Base-by-base conservation (phyloP, 768 basidiomycete genomes). In the Suillus tomentosus region DNA sequence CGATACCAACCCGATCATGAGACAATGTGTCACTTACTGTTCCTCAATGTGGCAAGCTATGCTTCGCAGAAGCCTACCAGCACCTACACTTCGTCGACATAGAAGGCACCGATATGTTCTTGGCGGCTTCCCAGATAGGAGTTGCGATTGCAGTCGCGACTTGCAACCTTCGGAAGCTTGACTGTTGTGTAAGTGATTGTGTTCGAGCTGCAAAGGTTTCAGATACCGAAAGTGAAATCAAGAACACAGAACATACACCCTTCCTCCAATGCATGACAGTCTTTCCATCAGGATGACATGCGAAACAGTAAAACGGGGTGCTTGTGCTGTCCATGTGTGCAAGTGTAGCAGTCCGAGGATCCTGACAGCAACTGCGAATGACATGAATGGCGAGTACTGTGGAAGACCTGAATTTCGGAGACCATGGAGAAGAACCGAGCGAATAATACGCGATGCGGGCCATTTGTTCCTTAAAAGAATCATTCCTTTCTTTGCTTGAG, bases 241-340 rank as follows among this genome's bases (percentile, higher is more conserved):
- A 42, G 22, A 34, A 31, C 40, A 13, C 17, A 13, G 24, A 58
- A 42, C 57, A 17, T 58, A 58, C 57, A 19, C 57, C 57, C 39
- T 42, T 58, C 40, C 57, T 58, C 57, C 57, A 58, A 58, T 58
- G 40, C 57, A 58, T 58, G 27, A 58, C 11, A 19, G 40, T 42
- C 40, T 58, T 42, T 10, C 57, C 57, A 42, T 58, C 57, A 42
- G 57, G 57, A 58, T 58, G 57, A 7, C 57, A 58, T 10, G 24
- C 40, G 40, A 27, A 11, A 17, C 57, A 58, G 24, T 43, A 42
- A 58, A 42, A 58, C 6, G 57, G 57, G 11, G 40, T 3, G 2
- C 40, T 42, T 22, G n/a, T 42, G 3, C 17, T 42, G 60, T 77
- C 72, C 72, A 75, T 72, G 58, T 76, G 74, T 50, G 66, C 40